phyloP scores from a whole-genome alignment of 1,139 yeast species.

The Debaryomyces sp. region DNA sequence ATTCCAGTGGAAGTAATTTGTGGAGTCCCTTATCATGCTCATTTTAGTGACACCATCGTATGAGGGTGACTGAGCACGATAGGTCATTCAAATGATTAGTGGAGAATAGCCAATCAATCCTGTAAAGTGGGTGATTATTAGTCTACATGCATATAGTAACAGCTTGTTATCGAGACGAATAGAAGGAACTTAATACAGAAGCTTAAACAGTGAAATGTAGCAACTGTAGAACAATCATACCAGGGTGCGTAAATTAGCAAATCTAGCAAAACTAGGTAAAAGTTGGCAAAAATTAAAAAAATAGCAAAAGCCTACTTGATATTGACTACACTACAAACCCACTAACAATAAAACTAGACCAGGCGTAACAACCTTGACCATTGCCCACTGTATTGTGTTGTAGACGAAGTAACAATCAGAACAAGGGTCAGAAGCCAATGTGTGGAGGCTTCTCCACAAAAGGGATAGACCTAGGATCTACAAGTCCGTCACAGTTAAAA shows the following conservation, averaged over 20 bases:
- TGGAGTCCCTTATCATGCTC: conserved; percentile 2
- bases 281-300: not conserved
- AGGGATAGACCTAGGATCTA: not conserved
- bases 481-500: not conserved
- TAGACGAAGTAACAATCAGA: not conserved
- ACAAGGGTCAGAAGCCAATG: not conserved
- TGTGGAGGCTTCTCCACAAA: not conserved
- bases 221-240: not conserved
- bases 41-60: not conserved
- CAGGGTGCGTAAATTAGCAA: not conserved
- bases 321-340: not conserved
- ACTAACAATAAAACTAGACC: not conserved
- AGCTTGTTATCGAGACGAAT: not conserved
- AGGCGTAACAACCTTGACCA: not conserved
- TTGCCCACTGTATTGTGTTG: not conserved
- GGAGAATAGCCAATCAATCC: not conserved
- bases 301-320: not conserved
- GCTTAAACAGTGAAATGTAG: not conserved
- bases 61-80: not conserved
- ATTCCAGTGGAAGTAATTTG: not conserved
- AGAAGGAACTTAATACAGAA: no score
- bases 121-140: not conserved
- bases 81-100: conserved; percentile 1
- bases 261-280: not conserved
- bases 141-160: not conserved